Evolutionary conservation across 2,329 filamentous ascomycete species (phyloP), one percentile per base, ranked within the genome.

Genomic region (Allantophomopsis cytisporea): DNA sequence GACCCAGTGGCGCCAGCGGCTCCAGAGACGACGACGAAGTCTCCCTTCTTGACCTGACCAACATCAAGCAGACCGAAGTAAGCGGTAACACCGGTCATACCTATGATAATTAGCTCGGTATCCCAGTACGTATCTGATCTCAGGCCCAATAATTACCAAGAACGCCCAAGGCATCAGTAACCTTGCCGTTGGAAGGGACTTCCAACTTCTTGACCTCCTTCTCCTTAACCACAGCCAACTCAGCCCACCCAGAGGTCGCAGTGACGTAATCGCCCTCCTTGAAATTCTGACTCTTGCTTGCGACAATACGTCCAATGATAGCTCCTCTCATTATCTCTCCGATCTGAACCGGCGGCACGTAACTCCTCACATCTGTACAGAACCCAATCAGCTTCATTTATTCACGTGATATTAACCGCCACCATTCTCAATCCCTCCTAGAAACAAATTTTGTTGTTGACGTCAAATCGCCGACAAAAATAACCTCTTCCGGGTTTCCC

Each of bases 1-100:
- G 72, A 80, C 1, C 83, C 83, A 0, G 83, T 88, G 0, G 83
- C 83, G 2, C 83, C 83, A 0, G 83, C 83, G 2, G 83, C 83
- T 6, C 81, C 83, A 7, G 76, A 82, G 0, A 89, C 79, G 7
- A 88, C 80, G 1, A 89, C 82, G 4, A 80, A 76, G 46, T 88
- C 80, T 4, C 81, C 81, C 1, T 69, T 57, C 56, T 79, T 75
- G 32, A 80, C 73, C 40, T 80, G 62, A 2, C 74, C 83, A 35
- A 88, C 71, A 40, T 81, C 70, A 21, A 73, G 57, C 54, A 88
- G 73, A 15, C 83, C 83, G 46, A 83, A 82, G 60, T 84, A 88
- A 2, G 83, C 83, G 0, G 83, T 88, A 45, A 87, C 50, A 2
- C 80, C 80, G 0, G 81, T 84, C 56, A 76, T 61, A 11, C 83